Evolutionary conservation across 345 rosid genomes (phyloP).

Genomic region (Limnanthes douglasii): DNA sequence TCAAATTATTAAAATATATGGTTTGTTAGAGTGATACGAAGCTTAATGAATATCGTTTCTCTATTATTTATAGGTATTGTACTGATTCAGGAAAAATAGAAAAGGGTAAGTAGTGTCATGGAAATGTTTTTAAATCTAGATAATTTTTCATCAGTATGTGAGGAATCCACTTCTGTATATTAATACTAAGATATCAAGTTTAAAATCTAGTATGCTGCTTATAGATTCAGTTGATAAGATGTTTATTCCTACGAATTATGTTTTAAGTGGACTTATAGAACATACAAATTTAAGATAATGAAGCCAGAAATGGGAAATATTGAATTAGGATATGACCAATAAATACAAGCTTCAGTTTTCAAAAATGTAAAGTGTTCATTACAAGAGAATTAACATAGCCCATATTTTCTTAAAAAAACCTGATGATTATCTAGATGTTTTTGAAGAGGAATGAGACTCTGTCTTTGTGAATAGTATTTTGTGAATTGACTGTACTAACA

Average conservation of each 20-base stretch:
- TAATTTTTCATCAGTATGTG: conserved; percentile 42
- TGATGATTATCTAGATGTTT: conserved; percentile 8
- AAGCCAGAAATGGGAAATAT: conserved; percentile 52
- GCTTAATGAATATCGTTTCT: conserved; percentile 51
- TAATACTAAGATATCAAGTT: conserved; percentile 26
- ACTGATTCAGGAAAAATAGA: conserved; percentile 17
- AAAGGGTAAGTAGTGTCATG: conserved; percentile 61
- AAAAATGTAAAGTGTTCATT: conserved; percentile 4
- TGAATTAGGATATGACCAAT: conserved; percentile 44
- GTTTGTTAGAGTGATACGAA: conserved; percentile 12
- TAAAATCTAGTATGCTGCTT: conserved; percentile 25
- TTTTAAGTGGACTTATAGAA: conserved; percentile 47
- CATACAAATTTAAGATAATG: conserved; percentile 23
- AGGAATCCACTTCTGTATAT: conserved; percentile 38
- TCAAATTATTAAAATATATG: conserved; percentile 42
- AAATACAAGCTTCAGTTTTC: conserved; percentile 53
- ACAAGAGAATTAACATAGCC: conserved; percentile 1
- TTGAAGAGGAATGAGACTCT: conserved; percentile 5
- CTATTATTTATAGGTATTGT: conserved; percentile 45
- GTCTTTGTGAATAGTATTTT: background rate
- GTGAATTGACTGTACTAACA: background rate
- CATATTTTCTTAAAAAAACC: conserved; percentile 4
- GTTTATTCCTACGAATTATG: conserved; percentile 32
- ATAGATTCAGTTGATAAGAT: conserved; percentile 27
- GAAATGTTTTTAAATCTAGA: conserved; percentile 41